Conservation (phyloP, 768 basidiomycete species). For the Pisolithus tinctorius region DNA sequence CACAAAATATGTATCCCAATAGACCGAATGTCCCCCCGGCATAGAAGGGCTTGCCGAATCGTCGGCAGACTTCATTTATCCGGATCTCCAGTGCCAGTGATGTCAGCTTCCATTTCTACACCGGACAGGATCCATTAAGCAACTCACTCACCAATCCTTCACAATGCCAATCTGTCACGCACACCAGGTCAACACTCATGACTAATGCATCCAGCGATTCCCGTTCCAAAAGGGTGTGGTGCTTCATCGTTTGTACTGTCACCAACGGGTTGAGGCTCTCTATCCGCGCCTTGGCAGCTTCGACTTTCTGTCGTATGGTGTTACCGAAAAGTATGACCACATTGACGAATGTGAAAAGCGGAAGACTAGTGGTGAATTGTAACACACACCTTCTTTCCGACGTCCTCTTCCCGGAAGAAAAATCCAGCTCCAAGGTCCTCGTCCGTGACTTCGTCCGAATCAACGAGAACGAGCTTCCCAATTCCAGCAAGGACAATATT, state of each 20-base stretch:
- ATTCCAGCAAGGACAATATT: constrained; percentile 97
- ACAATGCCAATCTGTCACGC: constrained; percentile 73
- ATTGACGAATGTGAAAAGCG: constrained; percentile 25
- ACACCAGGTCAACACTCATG: constrained; percentile 73
- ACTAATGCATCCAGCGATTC: constrained; percentile 54
- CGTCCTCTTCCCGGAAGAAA: constrained; percentile 89
- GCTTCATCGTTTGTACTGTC: constrained; percentile 60
- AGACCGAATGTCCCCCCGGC: constrained; percentile 90
- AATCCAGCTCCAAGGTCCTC: constrained; percentile 91
- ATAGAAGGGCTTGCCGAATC: constrained; percentile 73
- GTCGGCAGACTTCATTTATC: constrained; percentile 76
- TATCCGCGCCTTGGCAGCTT: constrained; percentile 78
- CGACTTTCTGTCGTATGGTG: constrained; percentile 56
- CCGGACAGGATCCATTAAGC: not conserved
- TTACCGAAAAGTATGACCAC: constrained; percentile 32
- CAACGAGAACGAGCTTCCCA: constrained; percentile 81
- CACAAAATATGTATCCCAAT: constrained; percentile 91
- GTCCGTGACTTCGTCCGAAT: constrained; percentile 64
- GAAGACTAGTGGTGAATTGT: not conserved
- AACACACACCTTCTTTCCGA: constrained; percentile 58
- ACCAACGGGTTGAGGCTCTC: constrained; percentile 92
- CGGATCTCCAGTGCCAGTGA: constrained; percentile 44
- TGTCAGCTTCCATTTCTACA: constrained; percentile 4
- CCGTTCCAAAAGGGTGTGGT: constrained; percentile 39
- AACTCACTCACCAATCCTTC: constrained; percentile 57